A percentile compares a stretch with the other conserved stretches of the same genome.
These are phyloP conservation scores for Eucalyptus leucophloia DNA, from an alignment of 345 rosid genomes.

Conservation along the genomic window DNA sequence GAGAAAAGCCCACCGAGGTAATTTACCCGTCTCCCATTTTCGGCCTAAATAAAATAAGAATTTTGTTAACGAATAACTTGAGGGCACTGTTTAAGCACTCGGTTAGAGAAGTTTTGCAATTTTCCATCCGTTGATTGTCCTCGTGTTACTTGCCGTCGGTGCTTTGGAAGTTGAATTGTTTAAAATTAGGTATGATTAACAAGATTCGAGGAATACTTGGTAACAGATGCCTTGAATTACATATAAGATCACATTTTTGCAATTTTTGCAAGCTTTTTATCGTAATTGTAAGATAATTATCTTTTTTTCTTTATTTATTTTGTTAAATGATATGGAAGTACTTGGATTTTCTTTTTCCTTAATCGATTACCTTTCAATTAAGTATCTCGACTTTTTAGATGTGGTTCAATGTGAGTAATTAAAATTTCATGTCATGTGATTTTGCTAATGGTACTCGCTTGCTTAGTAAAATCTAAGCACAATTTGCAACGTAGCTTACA, in stretches of 20 bases:
- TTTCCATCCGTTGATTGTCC: not conserved
- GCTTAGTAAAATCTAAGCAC: not conserved
- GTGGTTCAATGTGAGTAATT: not conserved
- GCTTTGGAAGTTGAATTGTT: not conserved
- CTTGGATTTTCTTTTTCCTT: not conserved
- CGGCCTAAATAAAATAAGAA: no score
- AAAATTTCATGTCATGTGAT: not conserved
- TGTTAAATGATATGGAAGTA: not conserved
- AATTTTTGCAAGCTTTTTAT: not conserved
- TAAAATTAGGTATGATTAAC: not conserved
- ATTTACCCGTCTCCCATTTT: no score
- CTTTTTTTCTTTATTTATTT: not conserved
- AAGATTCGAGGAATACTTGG: fast-evolving
- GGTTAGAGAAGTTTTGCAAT: not conserved
- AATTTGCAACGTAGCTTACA: fast-evolving
- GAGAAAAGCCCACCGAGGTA: not conserved
- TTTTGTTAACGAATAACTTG: not conserved
- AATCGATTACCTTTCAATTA: not conserved
- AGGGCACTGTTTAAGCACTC: not conserved
- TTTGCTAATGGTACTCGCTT: not conserved
- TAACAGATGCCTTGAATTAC: fast-evolving
- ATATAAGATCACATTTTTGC: not conserved
- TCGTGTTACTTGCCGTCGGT: fast-evolving
- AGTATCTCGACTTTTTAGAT: not conserved
- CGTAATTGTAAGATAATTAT: fast-evolving